phyloP scores from a whole-genome alignment of 305 asterid genomes.

The Striga hermonthica region DNA sequence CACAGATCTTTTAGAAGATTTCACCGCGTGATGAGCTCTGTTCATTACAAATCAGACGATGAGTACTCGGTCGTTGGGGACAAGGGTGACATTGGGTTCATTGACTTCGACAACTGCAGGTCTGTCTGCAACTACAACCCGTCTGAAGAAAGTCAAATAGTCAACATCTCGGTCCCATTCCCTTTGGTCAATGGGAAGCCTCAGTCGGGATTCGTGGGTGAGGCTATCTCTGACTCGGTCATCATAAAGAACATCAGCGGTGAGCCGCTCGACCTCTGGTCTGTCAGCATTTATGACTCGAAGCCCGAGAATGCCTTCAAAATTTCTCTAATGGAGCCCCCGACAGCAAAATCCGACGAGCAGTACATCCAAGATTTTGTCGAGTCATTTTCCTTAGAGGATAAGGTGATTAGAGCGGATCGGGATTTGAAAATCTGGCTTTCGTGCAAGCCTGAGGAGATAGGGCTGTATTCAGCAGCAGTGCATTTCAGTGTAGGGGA shows the following conservation, averaged over 20 bases:
- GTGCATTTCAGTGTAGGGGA: conserved; percentile 73
- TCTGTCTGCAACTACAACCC: conserved; percentile 65
- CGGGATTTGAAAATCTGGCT: conserved; percentile 62
- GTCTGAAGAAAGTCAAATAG: conserved; percentile 49
- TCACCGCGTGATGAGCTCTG: conserved; percentile 42
- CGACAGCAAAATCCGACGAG: conserved; percentile 54
- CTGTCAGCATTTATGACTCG: conserved; percentile 74
- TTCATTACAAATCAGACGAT: conserved; percentile 57
- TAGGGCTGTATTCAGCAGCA: conserved; percentile 74
- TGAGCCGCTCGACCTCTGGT: conserved; percentile 64
- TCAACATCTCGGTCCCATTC: conserved; percentile 72
- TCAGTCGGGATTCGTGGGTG: conserved; percentile 65
- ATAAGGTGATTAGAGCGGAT: conserved; percentile 47
- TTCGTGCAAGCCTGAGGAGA: conserved; percentile 84
- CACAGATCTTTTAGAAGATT: conserved; percentile 34
- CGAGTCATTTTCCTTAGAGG: conserved; percentile 67
- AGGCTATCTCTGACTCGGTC: conserved; percentile 47
- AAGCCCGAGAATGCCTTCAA: conserved; percentile 75
- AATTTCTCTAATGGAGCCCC: conserved; percentile 83
- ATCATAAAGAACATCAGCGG: conserved; percentile 53
- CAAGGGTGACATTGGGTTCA: conserved; percentile 79
- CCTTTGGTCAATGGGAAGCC: conserved; percentile 61
- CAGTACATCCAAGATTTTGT: conserved; percentile 47
- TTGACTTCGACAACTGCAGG: conserved; percentile 54
- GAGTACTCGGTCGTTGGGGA: conserved; percentile 69